Base-by-base conservation (phyloP, 2,329 filamentous ascomycete genomes). In the Colletotrichum karsti region DNA sequence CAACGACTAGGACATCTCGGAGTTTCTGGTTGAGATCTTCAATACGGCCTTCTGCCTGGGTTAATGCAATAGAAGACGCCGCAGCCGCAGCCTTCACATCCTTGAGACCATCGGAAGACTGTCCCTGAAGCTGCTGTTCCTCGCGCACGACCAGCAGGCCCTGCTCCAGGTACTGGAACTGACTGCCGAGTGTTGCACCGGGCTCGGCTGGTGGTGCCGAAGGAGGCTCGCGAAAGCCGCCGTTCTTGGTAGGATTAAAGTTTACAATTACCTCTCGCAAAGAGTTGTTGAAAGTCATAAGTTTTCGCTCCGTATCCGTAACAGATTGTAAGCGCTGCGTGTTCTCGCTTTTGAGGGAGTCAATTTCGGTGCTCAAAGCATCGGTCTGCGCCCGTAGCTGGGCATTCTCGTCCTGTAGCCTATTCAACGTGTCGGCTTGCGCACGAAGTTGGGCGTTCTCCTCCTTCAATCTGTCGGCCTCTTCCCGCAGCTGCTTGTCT, bases 121-220 rank as follows among this genome's bases (percentile, higher is more conserved):
- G 71, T 63, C 83, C 80, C 55, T 76, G 71, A 64, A 84, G 80
- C 55, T 84, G 81, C 73, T 90, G 87, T 71, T 90, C 88, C 15
- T 87, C 83, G 39, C 85, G 83, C 10, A 95, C 86, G 8, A 85
- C 84, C 30, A 84, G 81, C 33, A 96, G 80, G 1, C 89, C 88
- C 72, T 87, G 87, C 66, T 92, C 90, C 3, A 97, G 83, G 73
- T 94, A 95, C 42, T 91, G 88, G 20, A 96, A 78, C 74, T 95
- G 91, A 41, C 75, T 81, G 28, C 78, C 77, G 22, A 91, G 77
- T 63, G 84, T 79, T 71, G 72, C 22, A 64, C 61, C 30, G 69
- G 58, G 13, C 30, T 59, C 39, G 18, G 24, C 44, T 26, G 46
- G 30, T 18, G 56, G 12, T 26, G 20, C 8, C 8, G 54, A 54